Base-by-base conservation (phyloP, 139 green algal genomes). In the Volvox africanus region DNA sequence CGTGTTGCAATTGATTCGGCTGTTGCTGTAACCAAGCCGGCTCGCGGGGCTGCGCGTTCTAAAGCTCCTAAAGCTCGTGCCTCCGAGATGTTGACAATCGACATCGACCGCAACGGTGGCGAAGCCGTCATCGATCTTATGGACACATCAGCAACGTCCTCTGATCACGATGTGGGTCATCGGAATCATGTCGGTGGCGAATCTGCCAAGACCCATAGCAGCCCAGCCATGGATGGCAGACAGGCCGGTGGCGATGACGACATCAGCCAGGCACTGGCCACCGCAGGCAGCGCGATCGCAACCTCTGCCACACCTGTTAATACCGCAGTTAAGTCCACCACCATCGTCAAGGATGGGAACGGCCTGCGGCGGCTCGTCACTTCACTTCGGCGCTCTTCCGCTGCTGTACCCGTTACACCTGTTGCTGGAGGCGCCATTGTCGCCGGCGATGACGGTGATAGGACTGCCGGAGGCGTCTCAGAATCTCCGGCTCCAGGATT, bases 311-410 rank as follows among this genome's bases (percentile, higher is more conserved):
- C 76, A 61, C 30, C 33, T 18, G 32, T 26, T 1, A 20, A 61
- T 33, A n/a, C 18, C 13, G 76, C 76, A 26, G 9, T 55, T 55
- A 55, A 55, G 9, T 55, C 44, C 44, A 55, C 44, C 44, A 55
- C 9, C 9, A 9, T 55, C 44, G 5, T 9, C 44, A 55, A 55
- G 9, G 44, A 55, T 55, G 44, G 44, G 44, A 81, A 88, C 67
- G 83, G 83, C 21, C 67, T 88, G 32, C 83, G 75, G 36, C 83
- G 83, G 1, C 83, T 88, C 26, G 32, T 88, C 17, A 35, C 82
- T 26, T 61, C 22, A 2, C 67, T 28, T 5, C 68, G 68, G 13
- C 83, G 67, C 35, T 67, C 67, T 26, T 61, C 35, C 26, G 83
- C 35, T 9, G 67, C 65, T 35, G 2, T 35, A 24, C 19, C 65